These are phyloP conservation scores for Globisporangium alternatum DNA, from an alignment of 352 stramenopile genomes.

Conservation along the genomic window DNA sequence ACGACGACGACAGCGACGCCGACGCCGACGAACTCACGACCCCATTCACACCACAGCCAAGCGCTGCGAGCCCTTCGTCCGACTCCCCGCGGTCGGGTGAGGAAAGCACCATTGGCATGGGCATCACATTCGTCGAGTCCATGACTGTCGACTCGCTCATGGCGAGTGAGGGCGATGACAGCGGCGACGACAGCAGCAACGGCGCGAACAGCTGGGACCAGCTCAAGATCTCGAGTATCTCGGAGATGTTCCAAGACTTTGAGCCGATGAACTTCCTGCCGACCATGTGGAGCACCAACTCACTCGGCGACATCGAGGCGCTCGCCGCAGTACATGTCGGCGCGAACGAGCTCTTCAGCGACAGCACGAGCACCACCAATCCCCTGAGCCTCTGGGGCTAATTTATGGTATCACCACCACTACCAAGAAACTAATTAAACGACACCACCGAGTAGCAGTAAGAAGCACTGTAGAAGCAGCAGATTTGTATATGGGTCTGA, in stretches of 20 bases:
- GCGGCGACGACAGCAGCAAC: not conserved
- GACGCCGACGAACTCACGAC: conserved; percentile 12
- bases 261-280: conserved; percentile 33
- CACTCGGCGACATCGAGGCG: conserved; percentile 34
- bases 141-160: conserved; percentile 26
- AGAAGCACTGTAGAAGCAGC: conserved; percentile 6
- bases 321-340: conserved; percentile 20
- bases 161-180: conserved; percentile 15
- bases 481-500: conserved; percentile 10
- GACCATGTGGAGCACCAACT: conserved; percentile 53
- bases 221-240: conserved; percentile 27
- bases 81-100: conserved; percentile 39
- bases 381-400: conserved; percentile 19
- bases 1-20: conserved; percentile 2
- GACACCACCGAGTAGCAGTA: not conserved
- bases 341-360: conserved; percentile 36
- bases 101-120: conserved; percentile 10
- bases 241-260: conserved; percentile 48
- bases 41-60: conserved; percentile 10
- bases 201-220: conserved; percentile 18
- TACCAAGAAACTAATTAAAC: conserved; percentile 13
- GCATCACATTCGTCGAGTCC: conserved; percentile 23
- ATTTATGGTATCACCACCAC: conserved; percentile 11
- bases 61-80: conserved; percentile 21
- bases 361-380: conserved; percentile 15